Base-by-base conservation (phyloP, 495 filamentous ascomycete species). In the Penicillium cataractarum region DNA sequence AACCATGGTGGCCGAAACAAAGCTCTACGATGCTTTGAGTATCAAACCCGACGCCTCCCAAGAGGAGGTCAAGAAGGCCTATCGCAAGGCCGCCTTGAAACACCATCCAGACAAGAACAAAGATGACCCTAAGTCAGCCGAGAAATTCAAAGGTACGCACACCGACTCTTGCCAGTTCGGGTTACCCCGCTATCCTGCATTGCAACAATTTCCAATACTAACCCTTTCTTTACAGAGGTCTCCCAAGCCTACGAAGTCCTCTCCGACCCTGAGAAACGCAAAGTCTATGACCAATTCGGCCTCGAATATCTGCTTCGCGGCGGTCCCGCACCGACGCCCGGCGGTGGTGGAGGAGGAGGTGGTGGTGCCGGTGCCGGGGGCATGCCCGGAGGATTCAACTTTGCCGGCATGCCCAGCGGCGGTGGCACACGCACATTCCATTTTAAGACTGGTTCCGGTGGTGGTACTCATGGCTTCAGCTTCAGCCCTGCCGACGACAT, bases 161-260 rank as follows among this genome's bases (percentile, higher is more conserved):
- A 24, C 54, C 33, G 15, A 33, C 54, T 58, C 3, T 53, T 35
- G 26, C 29, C 31, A 12, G 55, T 17, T 65, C 50, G 4, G 5
- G n/a, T n/a, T 58, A 66, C 58, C 63, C 63, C 65, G 55, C 62
- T 33, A 54, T 24, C 31, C 31, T 22, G 31, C 51, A 21, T 35
- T 27, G 54, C 0, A 13, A 17, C 12, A 19, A 1, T 21, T 24
- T 22, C 31, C 42, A 33, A 22, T 44, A 71, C 63, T 71, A 66
- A 72, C 58, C 13, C 13, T 17, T n/a, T 17, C 1, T 6, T 50
- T 26, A 35, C 56, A 82, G 94, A 98, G 67, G 87, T 92, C 54
- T 96, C 92, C 2, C 94, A 98, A 78, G 95, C 95, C 49, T 99
- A 97, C 80, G 95, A 99, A 80, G 94, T 99, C 70, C 88, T 99